Evolutionary conservation across 2,329 filamentous ascomycete genomes (phyloP).

Genomic region (Dendryphion nanum): DNA sequence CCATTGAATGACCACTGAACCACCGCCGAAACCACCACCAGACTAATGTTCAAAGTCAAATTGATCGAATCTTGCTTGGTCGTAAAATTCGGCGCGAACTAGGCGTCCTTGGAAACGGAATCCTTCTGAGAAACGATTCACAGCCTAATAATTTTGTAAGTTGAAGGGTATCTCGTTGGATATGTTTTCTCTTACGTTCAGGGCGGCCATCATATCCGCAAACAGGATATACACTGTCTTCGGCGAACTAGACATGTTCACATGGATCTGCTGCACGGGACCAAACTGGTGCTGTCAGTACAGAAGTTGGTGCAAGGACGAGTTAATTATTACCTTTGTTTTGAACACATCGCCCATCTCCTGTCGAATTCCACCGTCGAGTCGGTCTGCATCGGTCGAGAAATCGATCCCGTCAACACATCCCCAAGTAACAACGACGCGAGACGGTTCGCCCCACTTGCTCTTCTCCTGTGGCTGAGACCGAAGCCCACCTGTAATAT

Average conservation of each 20-base stretch:
- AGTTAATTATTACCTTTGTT: slow-evolving; percentile 59
- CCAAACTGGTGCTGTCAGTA: slow-evolving; percentile 62
- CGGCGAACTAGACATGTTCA: slow-evolving; percentile 58
- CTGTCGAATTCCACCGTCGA: slow-evolving; percentile 69
- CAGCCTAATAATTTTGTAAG: slow-evolving; percentile 72
- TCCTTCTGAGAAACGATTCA: slow-evolving; percentile 78
- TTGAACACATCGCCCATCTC: slow-evolving; percentile 95
- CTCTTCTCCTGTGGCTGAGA: slow-evolving; percentile 34
- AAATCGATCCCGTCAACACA: slow-evolving; percentile 88
- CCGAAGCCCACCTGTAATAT: slow-evolving; percentile 72
- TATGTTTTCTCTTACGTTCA: slow-evolving; percentile 79
- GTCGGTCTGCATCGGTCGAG: slow-evolving; percentile 67
- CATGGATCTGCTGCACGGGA: slow-evolving; percentile 74
- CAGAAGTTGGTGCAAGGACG: slow-evolving; percentile 4
- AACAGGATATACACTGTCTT: slow-evolving; percentile 88
- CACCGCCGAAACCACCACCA: too few species aligned
- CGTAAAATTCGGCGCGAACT: slow-evolving; percentile 80
- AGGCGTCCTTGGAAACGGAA: slow-evolving; percentile 91
- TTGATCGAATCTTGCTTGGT: slow-evolving; percentile 76
- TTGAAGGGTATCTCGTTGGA: too few species aligned
- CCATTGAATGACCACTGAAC: too few species aligned
- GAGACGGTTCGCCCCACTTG: slow-evolving; percentile 60
- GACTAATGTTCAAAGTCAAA: slow-evolving; percentile 25
- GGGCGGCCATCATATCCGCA: slow-evolving; percentile 76
- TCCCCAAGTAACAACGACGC: slow-evolving; percentile 76